These are phyloP conservation scores for Ophiostoma ulmi DNA, from an alignment of 2,329 filamentous ascomycete species.

Conservation along the genomic window DNA sequence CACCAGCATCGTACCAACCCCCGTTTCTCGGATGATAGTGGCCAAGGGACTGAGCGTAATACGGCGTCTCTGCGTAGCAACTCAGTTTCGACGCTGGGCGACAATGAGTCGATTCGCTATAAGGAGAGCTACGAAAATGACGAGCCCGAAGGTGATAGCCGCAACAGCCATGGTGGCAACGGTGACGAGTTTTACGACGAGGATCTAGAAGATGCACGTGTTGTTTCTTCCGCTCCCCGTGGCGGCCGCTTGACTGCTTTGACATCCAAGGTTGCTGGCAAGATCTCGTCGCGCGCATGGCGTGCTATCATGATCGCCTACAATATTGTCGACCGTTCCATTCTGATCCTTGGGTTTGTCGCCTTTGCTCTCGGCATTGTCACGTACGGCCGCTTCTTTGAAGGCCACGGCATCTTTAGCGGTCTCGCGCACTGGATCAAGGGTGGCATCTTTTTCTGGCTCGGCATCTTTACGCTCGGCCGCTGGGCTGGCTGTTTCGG, in stretches of 20 bases:
- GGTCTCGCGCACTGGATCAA: conserved; percentile 92
- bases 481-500: conserved; percentile 88
- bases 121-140: conserved; percentile 49
- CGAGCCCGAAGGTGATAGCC: conserved; percentile 37
- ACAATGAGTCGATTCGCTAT: conserved; percentile 41
- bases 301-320: conserved; percentile 56
- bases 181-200: conserved; percentile 38
- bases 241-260: conserved; percentile 47
- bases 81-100: conserved; percentile 54
- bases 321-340: conserved; percentile 66
- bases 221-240: conserved; percentile 36
- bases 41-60: conserved; percentile 66
- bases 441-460: conserved; percentile 91
- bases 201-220: conserved; percentile 39
- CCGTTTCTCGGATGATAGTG: conserved; percentile 65
- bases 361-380: conserved; percentile 66
- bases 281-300: conserved; percentile 54
- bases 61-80: conserved; percentile 62
- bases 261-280: conserved; percentile 47
- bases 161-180: conserved; percentile 31
- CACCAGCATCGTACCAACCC: conserved; percentile 33
- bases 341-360: conserved; percentile 72
- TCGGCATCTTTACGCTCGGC: conserved; percentile 78
- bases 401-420: conserved; percentile 65
- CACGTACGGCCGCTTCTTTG: conserved; percentile 77